Evolutionary conservation across 306 rosid genomes (phyloP), one percentile per base, ranked within the genome.

Genomic region (Lithocarpus polystachyus): DNA sequence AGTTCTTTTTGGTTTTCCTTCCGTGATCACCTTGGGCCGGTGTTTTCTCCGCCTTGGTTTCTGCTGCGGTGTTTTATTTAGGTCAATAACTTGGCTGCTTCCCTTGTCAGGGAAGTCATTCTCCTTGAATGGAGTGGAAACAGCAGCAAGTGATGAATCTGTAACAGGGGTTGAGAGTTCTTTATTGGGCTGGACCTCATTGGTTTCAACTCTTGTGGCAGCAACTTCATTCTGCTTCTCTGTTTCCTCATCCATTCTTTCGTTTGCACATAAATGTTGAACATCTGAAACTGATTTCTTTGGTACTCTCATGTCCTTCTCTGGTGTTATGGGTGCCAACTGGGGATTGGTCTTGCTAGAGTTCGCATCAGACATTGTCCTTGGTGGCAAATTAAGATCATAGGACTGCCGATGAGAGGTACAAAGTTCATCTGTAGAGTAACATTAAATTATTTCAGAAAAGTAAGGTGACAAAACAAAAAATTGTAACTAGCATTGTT

Each of bases 11-110:
- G 88, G 92, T 75, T 89, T 92, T 52, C 85, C 90, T 89, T 94
- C 98, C 45, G 14, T 77, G 73, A 94, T 77, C 80, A 94, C 98
- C 89, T 89, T 94, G 56, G 97, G 97, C 75, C 97, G 86, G 87
- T 92, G 93, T 83, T 86, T 92, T 84, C 83, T 90, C 74, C 93
- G 89, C 78, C 76, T 88, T 65, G 73, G 81, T 86, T 87, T 92
- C 71, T 54, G 83, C 71, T 79, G 87, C 11, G 93, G 89, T 67
- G 86, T 87, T 80, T 73, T 80, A 69, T 80, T 83, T 67, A 80
- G 77, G 74, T 84, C 86, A 18, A 60, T 65, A 18, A 4, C 71
- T 17, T 77, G 73, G 71, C 64, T 77, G 74, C 78, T 84, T 71
- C 74, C 90, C 26, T 75, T 71, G 22, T 80, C 84, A 15, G 76